phyloP scores from a whole-genome alignment of 805 yeast species.

The Maudiozyma barnettii region DNA sequence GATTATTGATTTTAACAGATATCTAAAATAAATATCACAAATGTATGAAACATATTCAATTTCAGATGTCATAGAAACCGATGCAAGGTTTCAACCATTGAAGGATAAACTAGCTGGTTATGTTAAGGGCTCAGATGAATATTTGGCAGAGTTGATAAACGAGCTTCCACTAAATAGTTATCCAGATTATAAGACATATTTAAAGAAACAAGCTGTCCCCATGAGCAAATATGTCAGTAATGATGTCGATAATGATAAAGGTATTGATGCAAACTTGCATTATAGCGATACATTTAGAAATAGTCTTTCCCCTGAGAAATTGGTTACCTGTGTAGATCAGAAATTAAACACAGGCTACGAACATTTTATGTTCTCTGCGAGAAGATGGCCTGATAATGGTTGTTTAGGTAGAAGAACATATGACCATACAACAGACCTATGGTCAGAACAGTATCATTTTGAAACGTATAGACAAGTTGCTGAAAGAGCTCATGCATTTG shows the following conservation, averaged over 20 bases:
- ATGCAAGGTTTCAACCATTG: constrained; percentile 13
- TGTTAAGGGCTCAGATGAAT: constrained; percentile 21
- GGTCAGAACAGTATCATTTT: constrained; percentile 35
- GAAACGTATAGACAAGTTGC: constrained; percentile 37
- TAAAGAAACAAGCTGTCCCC: constrained; percentile 28
- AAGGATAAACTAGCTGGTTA: constrained; percentile 13
- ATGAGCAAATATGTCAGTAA: constrained; percentile 8
- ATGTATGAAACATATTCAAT: constrained; percentile 11
- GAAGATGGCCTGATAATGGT: constrained; percentile 29
- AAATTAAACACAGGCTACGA: constrained; percentile 37
- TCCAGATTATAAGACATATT: constrained; percentile 16
- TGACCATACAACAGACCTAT: constrained; percentile 29
- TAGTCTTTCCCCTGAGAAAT: constrained; percentile 25
- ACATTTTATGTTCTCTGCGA: constrained; percentile 36
- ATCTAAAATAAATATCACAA: background rate
- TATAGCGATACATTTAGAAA: constrained; percentile 46
- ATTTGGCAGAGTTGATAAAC: constrained; percentile 14
- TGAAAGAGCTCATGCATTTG: constrained; percentile 38
- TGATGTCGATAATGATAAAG: constrained; percentile 24
- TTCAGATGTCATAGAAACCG: constrained; percentile 18
- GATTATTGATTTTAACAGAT: too few species aligned
- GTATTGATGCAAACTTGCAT: constrained; percentile 27
- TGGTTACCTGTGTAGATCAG: constrained; percentile 35
- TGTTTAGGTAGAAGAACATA: constrained; percentile 39
- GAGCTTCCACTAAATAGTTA: constrained; percentile 19